These are phyloP conservation scores for Geotrichum europaeum DNA, from an alignment of 1,139 yeast species.

Conservation along the genomic window DNA sequence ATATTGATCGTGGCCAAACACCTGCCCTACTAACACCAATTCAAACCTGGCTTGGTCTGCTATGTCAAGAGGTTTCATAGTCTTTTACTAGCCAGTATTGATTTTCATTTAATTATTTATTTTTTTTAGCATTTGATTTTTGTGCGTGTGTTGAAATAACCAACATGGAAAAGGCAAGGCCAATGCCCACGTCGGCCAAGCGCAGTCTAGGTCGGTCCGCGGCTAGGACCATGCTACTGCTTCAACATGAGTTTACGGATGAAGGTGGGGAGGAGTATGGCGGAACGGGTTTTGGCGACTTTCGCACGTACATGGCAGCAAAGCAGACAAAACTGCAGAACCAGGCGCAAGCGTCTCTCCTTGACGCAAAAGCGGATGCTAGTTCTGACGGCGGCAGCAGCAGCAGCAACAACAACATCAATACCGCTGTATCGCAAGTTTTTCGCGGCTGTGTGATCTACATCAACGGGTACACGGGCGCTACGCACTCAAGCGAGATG, in stretches of 20 bases:
- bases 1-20: too few relatives aligned
- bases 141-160: not conserved
- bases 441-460: slow-evolving; percentile 61
- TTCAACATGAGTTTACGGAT: slow-evolving; percentile 21
- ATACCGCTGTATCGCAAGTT: slow-evolving; percentile 35
- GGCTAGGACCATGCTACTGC: slow-evolving; percentile 19
- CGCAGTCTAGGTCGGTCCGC: not conserved
- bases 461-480: slow-evolving; percentile 74
- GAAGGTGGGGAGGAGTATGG: slow-evolving; percentile 34
- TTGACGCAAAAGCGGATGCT: slow-evolving; percentile 35
- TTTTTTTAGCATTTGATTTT: not conserved
- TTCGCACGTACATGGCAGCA: slow-evolving; percentile 58
- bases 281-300: slow-evolving; percentile 61
- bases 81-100: not conserved
- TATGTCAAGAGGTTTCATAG: not conserved
- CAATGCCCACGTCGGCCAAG: not conserved
- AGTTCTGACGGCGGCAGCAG: slow-evolving; percentile 6
- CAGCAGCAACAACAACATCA: too few relatives aligned
- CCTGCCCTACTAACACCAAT: not conserved
- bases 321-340: slow-evolving; percentile 64
- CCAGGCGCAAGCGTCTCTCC: slow-evolving; percentile 48
- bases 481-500: slow-evolving; percentile 60
- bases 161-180: not conserved
- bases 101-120: not conserved
- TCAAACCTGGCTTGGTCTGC: not conserved